Evolutionary conservation across 2,329 filamentous ascomycete species (phyloP).

Genomic region (Clonostachys rosea): DNA sequence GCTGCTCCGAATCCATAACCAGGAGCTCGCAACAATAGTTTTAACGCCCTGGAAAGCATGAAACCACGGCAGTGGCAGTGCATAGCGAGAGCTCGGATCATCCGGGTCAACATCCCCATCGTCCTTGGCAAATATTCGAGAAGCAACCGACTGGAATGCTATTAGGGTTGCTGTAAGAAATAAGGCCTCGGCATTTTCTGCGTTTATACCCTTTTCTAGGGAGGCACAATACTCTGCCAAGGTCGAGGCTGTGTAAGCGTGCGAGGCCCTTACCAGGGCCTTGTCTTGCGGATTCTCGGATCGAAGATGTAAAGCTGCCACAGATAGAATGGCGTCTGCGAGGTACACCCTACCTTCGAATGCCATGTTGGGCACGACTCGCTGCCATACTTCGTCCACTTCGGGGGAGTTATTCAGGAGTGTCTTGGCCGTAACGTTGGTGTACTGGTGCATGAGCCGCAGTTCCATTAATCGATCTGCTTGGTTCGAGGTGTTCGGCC

Average conservation of each 20-base stretch:
- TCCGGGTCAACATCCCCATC: slow-evolving; percentile 33
- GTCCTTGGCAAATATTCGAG: slow-evolving; percentile 57
- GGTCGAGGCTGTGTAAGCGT: slow-evolving; percentile 61
- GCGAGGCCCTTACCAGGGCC: slow-evolving; percentile 55
- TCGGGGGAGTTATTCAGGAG: slow-evolving; percentile 47
- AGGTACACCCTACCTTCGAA: slow-evolving; percentile 55
- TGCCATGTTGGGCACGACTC: slow-evolving; percentile 55
- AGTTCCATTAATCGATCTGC: slow-evolving; percentile 51
- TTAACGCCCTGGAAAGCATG: slow-evolving; percentile 66
- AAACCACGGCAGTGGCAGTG: slow-evolving; percentile 60
- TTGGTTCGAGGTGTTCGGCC: slow-evolving; percentile 22
- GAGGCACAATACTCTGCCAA: slow-evolving; percentile 55
- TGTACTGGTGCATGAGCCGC: slow-evolving; percentile 61
- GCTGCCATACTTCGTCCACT: slow-evolving; percentile 54
- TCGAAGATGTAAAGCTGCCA: slow-evolving; percentile 59
- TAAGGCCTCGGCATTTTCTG: slow-evolving; percentile 56
- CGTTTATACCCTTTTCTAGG: slow-evolving; percentile 51
- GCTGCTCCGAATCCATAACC: slow-evolving; percentile 58
- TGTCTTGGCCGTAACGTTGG: slow-evolving; percentile 54
- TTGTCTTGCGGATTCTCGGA: slow-evolving; percentile 52
- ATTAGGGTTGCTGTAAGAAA: slow-evolving; percentile 61
- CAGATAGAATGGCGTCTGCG: slow-evolving; percentile 59
- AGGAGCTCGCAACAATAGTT: slow-evolving; percentile 58
- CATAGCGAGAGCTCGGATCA: slow-evolving; percentile 40
- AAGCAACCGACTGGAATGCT: slow-evolving; percentile 61